Percentiles rank a stretch among this genome's conserved stretches.
phyloP scores from a whole-genome alignment of 768 basidiomycete genomes.

The Phallus indusiatus region DNA sequence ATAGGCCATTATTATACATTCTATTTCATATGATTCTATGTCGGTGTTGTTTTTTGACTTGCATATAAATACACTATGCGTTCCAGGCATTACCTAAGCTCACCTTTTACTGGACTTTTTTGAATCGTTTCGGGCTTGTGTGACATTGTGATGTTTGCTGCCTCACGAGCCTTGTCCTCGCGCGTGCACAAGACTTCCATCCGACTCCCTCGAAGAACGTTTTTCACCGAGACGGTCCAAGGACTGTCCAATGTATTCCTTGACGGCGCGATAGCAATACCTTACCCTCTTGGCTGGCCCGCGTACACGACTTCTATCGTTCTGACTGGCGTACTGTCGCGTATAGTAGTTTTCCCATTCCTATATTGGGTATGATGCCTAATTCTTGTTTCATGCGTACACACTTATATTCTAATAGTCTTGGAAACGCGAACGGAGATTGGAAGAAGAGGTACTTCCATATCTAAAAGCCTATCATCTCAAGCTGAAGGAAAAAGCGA shows the following conservation, averaged over 20 bases:
- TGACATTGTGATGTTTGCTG: background rate
- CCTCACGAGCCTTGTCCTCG: background rate
- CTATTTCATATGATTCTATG: constrained; percentile 19
- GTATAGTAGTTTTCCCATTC: constrained; percentile 53
- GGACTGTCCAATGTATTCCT: constrained; percentile 55
- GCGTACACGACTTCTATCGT: constrained; percentile 71
- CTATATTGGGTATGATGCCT: constrained; percentile 59
- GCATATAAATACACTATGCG: constrained; percentile 18
- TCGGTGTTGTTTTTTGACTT: constrained; percentile 28
- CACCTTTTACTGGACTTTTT: background rate
- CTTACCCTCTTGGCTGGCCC: constrained; percentile 57
- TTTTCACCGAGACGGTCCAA: constrained; percentile 5
- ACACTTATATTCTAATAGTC: constrained; percentile 33
- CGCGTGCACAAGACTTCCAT: background rate
- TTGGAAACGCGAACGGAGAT: constrained; percentile 46
- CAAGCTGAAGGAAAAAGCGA: constrained; percentile 8
- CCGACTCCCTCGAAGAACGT: background rate
- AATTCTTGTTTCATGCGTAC: background rate
- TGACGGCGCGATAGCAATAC: constrained; percentile 68
- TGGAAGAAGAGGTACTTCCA: constrained; percentile 35
- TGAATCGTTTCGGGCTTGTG: background rate
- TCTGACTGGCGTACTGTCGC: constrained; percentile 49
- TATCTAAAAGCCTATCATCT: background rate
- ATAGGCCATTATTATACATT: constrained; percentile 11
- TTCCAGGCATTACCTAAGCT: constrained; percentile 9